A percentile compares a stretch with the other conserved stretches of the same genome.
Evolutionary conservation across 768 basidiomycete species (phyloP).

Genomic region (Russula dissimulans): DNA sequence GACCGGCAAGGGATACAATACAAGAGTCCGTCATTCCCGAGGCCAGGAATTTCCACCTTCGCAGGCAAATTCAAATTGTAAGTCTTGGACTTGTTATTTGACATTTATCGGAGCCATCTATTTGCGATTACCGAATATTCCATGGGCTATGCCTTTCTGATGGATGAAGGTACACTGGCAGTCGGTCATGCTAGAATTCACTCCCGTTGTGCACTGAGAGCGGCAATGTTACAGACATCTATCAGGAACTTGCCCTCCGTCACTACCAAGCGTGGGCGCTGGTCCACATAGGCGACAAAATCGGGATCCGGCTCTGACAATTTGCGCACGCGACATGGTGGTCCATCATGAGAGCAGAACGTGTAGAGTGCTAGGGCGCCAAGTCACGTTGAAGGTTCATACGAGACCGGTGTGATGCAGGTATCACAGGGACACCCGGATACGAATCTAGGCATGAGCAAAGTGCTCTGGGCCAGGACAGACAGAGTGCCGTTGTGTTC

Average conservation of each 20-base stretch:
- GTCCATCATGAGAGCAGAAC: background rate
- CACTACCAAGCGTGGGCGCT: background rate
- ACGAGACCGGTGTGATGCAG: background rate
- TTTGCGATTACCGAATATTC: background rate
- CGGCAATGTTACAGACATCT: background rate
- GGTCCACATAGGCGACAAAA: background rate
- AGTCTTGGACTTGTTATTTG: constrained; percentile 2
- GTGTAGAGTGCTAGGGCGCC: no score
- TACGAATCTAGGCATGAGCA: no score
- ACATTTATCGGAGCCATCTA: background rate
- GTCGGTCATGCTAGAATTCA: background rate
- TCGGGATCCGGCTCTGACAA: constrained; percentile 2
- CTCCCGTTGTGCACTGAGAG: background rate
- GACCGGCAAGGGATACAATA: background rate
- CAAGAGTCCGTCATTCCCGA: background rate
- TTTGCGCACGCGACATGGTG: background rate
- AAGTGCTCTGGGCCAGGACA: no score
- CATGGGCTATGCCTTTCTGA: background rate
- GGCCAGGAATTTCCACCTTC: background rate
- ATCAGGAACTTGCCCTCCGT: background rate
- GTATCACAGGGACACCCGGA: background rate
- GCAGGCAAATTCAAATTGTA: background rate
- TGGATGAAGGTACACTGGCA: no score
- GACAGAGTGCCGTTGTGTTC: no score
- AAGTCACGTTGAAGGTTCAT: no score